Base-by-base conservation (phyloP, 768 basidiomycete genomes). In the Suillus subalutaceus region DNA sequence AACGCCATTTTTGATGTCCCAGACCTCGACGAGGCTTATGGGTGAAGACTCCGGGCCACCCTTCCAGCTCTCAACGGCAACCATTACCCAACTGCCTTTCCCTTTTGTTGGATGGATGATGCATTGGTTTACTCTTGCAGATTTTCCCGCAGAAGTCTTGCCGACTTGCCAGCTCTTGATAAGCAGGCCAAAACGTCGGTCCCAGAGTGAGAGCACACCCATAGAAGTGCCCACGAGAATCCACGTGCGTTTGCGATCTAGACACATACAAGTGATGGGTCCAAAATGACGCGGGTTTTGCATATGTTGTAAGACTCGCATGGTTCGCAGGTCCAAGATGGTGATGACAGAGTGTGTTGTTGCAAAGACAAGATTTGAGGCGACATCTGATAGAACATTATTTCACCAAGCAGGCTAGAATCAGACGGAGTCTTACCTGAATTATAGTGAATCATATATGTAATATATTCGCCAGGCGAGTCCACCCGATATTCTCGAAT, bases 151-250 rank as follows among this genome's bases (percentile, higher is more conserved):
- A 13, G 83, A 80, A 4, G 85, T 82, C 7, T 82, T 81, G 12
- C 88, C 88, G 8, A 88, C 88, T 72, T 88, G 87, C 96, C 97
- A 98, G 66, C 89, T 93, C 75, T 92, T 92, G 68, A 99, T 82
- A 5, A 91, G 80, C 23, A 98, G 81, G 1, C 96, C 96, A 70
- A 99, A 99, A 12, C 97, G 90, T 52, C 94, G 88, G 79, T 99
- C 97, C 96, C 96, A 99, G 3, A 99, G 83, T 0, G 92, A 89
- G 15, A 99, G 79, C 16, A 91, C 87, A 6, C 97, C 97, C 2
- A 86, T 87, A 3, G 91, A 87, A 1, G 97, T 97, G 3, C 94
- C 97, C 20, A 92, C 89, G 15, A 97, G 82, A 32, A 97, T 83
- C 97, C 97, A 99, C 6, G 92, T 86, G 32, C 85, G 88, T 72